Conservation (phyloP, 2,329 filamentous ascomycete species). For the Trichoderma asperellum region DNA sequence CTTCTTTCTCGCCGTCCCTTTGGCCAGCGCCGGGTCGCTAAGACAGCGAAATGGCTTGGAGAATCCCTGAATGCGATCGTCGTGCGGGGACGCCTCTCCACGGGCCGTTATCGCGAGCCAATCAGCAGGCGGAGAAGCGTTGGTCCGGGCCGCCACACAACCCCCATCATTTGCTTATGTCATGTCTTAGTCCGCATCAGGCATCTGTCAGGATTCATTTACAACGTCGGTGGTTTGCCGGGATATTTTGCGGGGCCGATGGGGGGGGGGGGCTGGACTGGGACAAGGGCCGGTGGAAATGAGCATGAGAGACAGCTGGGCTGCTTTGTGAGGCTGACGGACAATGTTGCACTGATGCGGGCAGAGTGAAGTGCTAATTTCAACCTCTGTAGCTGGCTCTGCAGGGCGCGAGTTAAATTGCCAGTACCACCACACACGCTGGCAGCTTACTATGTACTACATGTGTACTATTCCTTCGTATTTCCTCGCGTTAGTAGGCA, state of each 20-base stretch:
- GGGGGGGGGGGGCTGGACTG: neutral
- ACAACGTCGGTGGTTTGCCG: slow-evolving; percentile 24
- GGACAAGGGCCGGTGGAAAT: slow-evolving; percentile 7
- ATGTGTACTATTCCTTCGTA: neutral
- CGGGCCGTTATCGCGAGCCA: slow-evolving; percentile 24
- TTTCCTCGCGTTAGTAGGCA: neutral
- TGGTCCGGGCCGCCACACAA: neutral
- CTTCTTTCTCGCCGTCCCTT: neutral
- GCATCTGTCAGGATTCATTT: slow-evolving; percentile 18
- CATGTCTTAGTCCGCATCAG: slow-evolving; percentile 15
- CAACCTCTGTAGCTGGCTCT: neutral
- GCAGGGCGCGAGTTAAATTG: slow-evolving; percentile 6
- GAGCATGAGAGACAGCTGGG: neutral
- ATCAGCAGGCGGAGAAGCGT: slow-evolving; percentile 14
- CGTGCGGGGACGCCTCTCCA: slow-evolving; percentile 25
- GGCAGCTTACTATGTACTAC: neutral
- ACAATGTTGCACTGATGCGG: neutral
- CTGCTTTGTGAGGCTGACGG: slow-evolving; percentile 1
- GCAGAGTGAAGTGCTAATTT: neutral
- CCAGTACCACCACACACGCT: neutral
- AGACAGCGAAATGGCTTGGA: slow-evolving; percentile 10
- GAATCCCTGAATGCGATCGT: slow-evolving; percentile 25
- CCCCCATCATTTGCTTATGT: neutral
- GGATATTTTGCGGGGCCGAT: slow-evolving; percentile 23
- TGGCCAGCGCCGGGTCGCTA: neutral